Conservation (phyloP, 23 red algal genomes). For the Porphyridium purpureum region DNA sequence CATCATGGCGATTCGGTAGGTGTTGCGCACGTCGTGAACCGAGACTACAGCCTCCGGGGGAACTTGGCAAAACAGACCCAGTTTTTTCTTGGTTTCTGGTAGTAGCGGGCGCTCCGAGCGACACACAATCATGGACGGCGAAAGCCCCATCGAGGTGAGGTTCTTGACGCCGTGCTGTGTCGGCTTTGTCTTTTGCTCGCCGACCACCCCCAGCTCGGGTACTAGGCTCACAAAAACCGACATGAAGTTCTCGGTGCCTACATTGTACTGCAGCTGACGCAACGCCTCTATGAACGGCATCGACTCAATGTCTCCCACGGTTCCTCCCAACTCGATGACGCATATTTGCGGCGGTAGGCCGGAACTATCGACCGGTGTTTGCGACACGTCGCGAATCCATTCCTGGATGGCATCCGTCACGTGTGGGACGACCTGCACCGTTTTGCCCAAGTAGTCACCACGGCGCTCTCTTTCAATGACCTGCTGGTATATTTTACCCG, state of each 20-base stretch:
- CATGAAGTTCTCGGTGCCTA: conserved; percentile 80
- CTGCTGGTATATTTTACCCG: conserved; percentile 79
- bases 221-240: conserved; percentile 90
- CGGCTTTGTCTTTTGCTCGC: conserved; percentile 99
- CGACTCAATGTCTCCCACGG: conserved; percentile 89
- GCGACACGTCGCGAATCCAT: conserved; percentile 64
- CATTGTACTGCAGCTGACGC: conserved; percentile 77
- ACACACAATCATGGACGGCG: conserved; percentile 92
- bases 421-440: conserved; percentile 95
- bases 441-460: conserved; percentile 84
- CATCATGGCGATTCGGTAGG: conserved; percentile 91
- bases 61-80: conserved; percentile 91
- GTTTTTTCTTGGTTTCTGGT: conserved; percentile 73
- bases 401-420: conserved; percentile 85
- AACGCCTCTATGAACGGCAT: conserved; percentile 95
- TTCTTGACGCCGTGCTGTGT: conserved; percentile 89
- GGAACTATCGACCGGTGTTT: conserved; percentile 23
- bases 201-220: conserved; percentile 86
- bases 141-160: conserved; percentile 77
- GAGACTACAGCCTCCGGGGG: conserved; percentile 88
- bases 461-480: conserved; percentile 71
- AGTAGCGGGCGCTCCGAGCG: conserved; percentile 69
- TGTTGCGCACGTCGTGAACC: conserved; percentile 97
- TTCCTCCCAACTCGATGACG: conserved; percentile 92
- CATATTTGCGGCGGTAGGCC: conserved; percentile 78